Conservation (phyloP, 2,329 filamentous ascomycete species). For the Microdochium bolleyi region DNA sequence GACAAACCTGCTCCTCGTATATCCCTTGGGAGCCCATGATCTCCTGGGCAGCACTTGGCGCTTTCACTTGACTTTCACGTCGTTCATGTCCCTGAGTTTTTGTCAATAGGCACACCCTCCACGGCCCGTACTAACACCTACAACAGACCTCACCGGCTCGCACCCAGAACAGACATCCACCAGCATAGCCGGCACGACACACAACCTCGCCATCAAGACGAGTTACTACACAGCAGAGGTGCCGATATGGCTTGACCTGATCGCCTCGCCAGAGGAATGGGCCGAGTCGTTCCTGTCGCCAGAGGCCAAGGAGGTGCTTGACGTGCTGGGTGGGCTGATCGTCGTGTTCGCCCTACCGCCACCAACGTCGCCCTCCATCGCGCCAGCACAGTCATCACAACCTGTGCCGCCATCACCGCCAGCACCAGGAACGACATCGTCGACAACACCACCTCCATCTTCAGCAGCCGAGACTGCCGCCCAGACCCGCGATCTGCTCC, state of each 20-base stretch:
- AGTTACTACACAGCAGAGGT: slow-evolving; percentile 53
- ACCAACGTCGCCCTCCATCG: not conserved
- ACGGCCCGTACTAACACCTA: slow-evolving; percentile 6
- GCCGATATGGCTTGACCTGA: slow-evolving; percentile 61
- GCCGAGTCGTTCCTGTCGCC: slow-evolving; percentile 47
- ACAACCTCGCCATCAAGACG: slow-evolving; percentile 46
- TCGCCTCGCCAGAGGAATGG: slow-evolving; percentile 45
- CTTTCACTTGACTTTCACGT: not conserved
- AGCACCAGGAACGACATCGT: not conserved
- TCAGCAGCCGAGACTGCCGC: slow-evolving; percentile 6
- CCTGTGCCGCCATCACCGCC: slow-evolving; percentile 1
- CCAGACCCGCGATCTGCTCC: slow-evolving; percentile 32
- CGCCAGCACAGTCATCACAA: not conserved
- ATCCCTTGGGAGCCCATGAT: no score
- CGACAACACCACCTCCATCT: slow-evolving; percentile 3
- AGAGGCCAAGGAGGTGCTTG: slow-evolving; percentile 56
- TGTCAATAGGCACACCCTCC: no score
- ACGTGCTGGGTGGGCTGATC: slow-evolving; percentile 52
- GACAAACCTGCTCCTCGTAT: no score
- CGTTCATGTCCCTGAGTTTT: not conserved
- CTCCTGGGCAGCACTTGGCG: no score
- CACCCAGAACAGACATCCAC: slow-evolving; percentile 27
- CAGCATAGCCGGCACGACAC: slow-evolving; percentile 51
- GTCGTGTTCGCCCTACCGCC: slow-evolving; percentile 39
- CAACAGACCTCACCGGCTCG: slow-evolving; percentile 43